Evolutionary conservation across 108 stramenopile genomes (phyloP), one percentile per base, ranked within the genome.

Genomic region (Pseudonitzschia delicatissima): DNA sequence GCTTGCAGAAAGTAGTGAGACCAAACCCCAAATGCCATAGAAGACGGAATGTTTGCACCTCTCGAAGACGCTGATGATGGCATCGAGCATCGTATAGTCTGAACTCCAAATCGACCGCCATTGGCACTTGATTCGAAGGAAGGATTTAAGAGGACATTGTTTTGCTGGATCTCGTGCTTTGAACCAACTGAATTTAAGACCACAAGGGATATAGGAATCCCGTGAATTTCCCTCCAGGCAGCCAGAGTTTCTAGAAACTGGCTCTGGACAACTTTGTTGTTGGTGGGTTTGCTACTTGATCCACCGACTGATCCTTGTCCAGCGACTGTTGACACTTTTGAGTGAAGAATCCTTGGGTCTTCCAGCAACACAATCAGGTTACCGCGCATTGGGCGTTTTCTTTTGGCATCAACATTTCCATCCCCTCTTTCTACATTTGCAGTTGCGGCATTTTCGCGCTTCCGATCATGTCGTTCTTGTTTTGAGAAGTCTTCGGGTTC

Each of bases 201-300:
- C 0, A 58, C 33, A 1, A 58, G 13, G 9, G 33, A 35, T 9
- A 58, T 21, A 5, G 57, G 57, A 13, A 61, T 61, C 35, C 39
- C 60, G 37, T 58, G 20, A 1, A 35, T 5, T 21, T 20, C 28
- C 33, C 57, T 58, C 57, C 57, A 58, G 29, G 29, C 15, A 4
- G 33, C 28, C 33, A 58, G 6, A 13, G 57, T 58, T 58, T 58
- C 34, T 21, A 58, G 28, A 4, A 58, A 33, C 28, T 58, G 57
- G 4, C 18, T 34, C 33, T 58, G 32, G 29, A 58, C 57, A 8
- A 37, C 13, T 13, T 34, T 15, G 6, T 58, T 12, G 28, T 58
- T 29, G 6, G n/a, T 58, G 18, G 17, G 33, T 27, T 13, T n/a
- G 33, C 35, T 35, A 33, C 15, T 58, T 5, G 51, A n/a, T n/a